phyloP scores from a whole-genome alignment of 2,329 filamentous ascomycete species.

The Fusarium setosum region DNA sequence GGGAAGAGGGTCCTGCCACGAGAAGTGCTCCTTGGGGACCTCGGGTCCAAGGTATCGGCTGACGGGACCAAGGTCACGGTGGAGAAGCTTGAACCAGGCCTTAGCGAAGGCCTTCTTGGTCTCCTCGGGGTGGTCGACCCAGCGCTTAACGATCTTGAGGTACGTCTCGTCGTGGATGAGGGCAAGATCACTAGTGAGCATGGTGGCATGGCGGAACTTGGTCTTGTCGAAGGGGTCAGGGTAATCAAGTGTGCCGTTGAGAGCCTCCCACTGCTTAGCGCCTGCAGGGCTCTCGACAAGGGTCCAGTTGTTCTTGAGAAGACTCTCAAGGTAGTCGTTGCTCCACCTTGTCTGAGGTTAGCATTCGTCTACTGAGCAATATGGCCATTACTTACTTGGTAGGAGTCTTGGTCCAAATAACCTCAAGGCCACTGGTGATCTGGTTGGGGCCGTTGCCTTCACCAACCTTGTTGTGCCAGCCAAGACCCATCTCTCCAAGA shows the following conservation, averaged over 20 bases:
- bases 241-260: conserved; percentile 73
- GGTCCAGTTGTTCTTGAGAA: conserved; percentile 85
- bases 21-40: conserved; percentile 73
- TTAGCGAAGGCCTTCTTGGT: conserved; percentile 76
- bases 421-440: conserved; percentile 82
- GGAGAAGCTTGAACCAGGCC: conserved; percentile 87
- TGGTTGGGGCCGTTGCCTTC: conserved; percentile 77
- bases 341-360: conserved; percentile 63
- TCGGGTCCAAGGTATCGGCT: conserved; percentile 80
- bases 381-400: conserved; percentile 57
- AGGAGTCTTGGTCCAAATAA: conserved; percentile 82
- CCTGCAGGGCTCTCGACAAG: conserved; percentile 80
- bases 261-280: conserved; percentile 83
- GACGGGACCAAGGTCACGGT: conserved; percentile 82
- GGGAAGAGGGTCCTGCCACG: conserved; percentile 82
- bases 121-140: conserved; percentile 75
- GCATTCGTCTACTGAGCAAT: not conserved
- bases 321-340: conserved; percentile 79
- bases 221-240: conserved; percentile 76
- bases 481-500: conserved; percentile 76
- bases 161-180: conserved; percentile 73
- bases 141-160: conserved; percentile 62
- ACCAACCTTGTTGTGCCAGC: conserved; percentile 75
- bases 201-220: conserved; percentile 80
- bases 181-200: conserved; percentile 81